Evolutionary conservation across 768 basidiomycete genomes (phyloP), one percentile per base, ranked within the genome.

Genomic region (Tylopilus intermedius): DNA sequence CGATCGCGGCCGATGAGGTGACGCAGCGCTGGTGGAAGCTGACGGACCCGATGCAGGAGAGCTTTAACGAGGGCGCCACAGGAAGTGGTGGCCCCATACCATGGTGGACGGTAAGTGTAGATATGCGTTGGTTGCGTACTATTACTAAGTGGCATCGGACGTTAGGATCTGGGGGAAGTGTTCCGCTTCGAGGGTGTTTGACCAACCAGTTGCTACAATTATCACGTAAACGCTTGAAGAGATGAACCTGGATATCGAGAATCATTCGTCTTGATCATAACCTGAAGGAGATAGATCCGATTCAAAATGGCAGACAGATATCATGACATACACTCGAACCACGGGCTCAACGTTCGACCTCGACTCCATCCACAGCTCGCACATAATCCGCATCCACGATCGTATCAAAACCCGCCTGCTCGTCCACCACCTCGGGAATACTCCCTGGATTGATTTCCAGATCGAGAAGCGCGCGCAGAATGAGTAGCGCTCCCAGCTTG

Each of bases 1-100:
- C 63, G 21, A 75, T 88, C 27, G 82, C 76, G 3, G 78, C 79
- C 15, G 84, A 88, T 62, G 73, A 79, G 14, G 81, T 84, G 62
- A 90, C 87, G n/a, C 77, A 76, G 64, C 65, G 77, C 53, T 90
- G 88, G 88, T 90, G 89, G 88, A 70, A 74, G 58, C 65, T 88
- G 41, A 90, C 86, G 0, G 88, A 89, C 64, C 72, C 62, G 4
- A 87, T 90, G 87, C 89, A 91, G 68, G 80, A 84, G 67, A 86
- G 82, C 61, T 80, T 90, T 40, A 74, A 82, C n/a, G 74, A 79
- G 3, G 86, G 79, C 37, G 87, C 88, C 4, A 74, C 72, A 5
- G 87, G 88, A 14, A 88, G 86, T 55, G 86, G 80, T 10, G 76
- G 75, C 22, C 80, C 79, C 4, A 69, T 82, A 11, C 84, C 87